phyloP scores from a whole-genome alignment of 768 basidiomycete genomes.

The Pleurotus ostreatus region DNA sequence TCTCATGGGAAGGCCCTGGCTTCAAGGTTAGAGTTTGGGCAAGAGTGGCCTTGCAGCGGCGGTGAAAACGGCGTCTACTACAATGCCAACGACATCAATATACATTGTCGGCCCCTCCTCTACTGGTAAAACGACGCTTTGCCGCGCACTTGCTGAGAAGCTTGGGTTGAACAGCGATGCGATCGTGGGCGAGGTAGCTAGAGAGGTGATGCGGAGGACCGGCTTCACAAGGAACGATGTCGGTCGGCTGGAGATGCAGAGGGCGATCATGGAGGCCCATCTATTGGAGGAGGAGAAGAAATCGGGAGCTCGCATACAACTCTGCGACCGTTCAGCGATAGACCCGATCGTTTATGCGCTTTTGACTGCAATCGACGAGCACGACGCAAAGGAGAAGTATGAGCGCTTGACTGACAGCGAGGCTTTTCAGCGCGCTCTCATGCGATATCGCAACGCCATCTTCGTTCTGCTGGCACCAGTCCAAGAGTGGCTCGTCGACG shows the following conservation, averaged over 20 bases:
- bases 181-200: conserved; percentile 59
- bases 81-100: conserved; percentile 20
- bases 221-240: conserved; percentile 54
- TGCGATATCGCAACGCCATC: conserved; percentile 39
- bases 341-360: conserved; percentile 64
- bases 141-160: conserved; percentile 42
- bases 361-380: conserved; percentile 35
- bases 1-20: no score
- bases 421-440: conserved; percentile 38
- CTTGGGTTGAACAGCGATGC: conserved; percentile 32
- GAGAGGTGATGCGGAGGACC: conserved; percentile 46
- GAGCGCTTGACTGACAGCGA: conserved; percentile 27
- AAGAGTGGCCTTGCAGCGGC: no score
- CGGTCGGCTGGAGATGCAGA: conserved; percentile 54
- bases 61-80: no score
- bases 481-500: conserved; percentile 57
- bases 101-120: conserved; percentile 58
- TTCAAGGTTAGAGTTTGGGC: no score
- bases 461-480: conserved; percentile 56
- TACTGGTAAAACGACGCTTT: conserved; percentile 70
- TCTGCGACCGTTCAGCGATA: conserved; percentile 63
- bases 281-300: conserved; percentile 36
- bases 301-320: conserved; percentile 22
- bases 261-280: conserved; percentile 57
- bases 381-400: conserved; percentile 31